Conservation (phyloP, 345 rosid genomes). For the Populus euphratica region DNA sequence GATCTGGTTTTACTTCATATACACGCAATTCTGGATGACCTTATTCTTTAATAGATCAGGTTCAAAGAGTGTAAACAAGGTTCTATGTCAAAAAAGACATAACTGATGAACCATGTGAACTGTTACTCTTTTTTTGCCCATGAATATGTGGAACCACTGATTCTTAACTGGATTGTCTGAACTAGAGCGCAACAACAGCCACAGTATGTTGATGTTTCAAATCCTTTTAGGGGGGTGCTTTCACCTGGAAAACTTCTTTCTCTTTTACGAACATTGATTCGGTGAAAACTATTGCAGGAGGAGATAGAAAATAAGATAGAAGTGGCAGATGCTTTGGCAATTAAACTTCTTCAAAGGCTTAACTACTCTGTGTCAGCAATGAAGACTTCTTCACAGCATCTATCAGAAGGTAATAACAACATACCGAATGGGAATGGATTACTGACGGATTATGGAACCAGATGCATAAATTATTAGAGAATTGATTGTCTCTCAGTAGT, state of each 20-base stretch:
- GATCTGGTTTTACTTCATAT: background rate
- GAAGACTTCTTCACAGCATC: constrained; percentile 71
- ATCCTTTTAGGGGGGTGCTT: background rate
- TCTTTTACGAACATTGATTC: background rate
- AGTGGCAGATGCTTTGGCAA: constrained; percentile 85
- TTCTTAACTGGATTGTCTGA: background rate
- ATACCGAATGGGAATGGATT: background rate
- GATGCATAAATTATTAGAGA: background rate
- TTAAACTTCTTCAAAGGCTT: constrained; percentile 78
- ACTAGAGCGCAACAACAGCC: background rate
- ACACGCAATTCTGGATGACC: background rate
- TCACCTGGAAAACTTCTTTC: background rate
- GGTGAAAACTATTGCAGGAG: constrained; percentile 50
- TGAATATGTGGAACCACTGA: background rate
- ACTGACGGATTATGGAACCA: background rate
- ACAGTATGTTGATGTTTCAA: background rate
- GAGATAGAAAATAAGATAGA: constrained; percentile 89
- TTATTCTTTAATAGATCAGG: background rate
- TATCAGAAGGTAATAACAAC: constrained; percentile 63
- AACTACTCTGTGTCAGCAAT: constrained; percentile 66
- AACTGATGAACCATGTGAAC: background rate
- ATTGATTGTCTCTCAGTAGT: background rate
- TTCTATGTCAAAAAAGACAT: background rate
- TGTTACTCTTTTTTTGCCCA: background rate
- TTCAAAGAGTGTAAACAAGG: background rate